Evolutionary conservation across 1,284 basidiomycete species (phyloP).

Genomic region (Cryptococcus deneoformans): DNA sequence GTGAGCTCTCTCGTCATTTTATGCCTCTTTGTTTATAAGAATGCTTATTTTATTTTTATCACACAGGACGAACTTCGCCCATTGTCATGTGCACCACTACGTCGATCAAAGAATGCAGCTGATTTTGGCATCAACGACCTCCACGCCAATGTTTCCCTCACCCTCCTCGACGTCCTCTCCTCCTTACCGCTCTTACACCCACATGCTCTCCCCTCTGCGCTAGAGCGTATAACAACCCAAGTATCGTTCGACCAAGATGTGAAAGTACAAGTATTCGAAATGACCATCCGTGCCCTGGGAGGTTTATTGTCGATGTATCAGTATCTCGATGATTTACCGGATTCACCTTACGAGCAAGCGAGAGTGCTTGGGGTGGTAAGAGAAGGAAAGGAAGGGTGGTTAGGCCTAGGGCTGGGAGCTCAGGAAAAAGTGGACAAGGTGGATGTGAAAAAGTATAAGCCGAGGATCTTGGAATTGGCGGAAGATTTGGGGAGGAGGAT

Average conservation of each 20-base stretch:
- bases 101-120: conserved; percentile 27
- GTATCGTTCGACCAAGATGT: conserved; percentile 48
- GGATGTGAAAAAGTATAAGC: conserved; percentile 69
- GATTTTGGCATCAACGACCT: conserved; percentile 62
- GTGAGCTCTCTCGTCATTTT: conserved; percentile 12
- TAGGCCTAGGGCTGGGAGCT: conserved; percentile 1
- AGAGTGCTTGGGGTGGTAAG: conserved; percentile 16
- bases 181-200: conserved; percentile 39
- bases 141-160: conserved; percentile 57
- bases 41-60: not conserved
- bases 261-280: conserved; percentile 60
- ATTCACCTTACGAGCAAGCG: conserved; percentile 27
- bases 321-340: conserved; percentile 57
- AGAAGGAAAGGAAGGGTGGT: conserved; percentile 3
- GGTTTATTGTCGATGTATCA: conserved; percentile 81
- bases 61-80: conserved; percentile 67
- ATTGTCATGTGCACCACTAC: conserved; percentile 65
- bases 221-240: conserved; percentile 28
- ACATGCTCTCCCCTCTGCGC: conserved; percentile 27
- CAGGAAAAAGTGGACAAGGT: conserved; percentile 54
- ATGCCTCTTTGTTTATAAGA: not conserved
- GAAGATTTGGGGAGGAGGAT: conserved; percentile 79
- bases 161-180: conserved; percentile 44
- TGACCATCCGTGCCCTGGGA: conserved; percentile 83
- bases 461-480: conserved; percentile 68